A percentile compares a stretch with the other conserved stretches of the same genome.
Evolutionary conservation across 2,329 filamentous ascomycete genomes (phyloP).

Genomic region (Cordyceps militaris): DNA sequence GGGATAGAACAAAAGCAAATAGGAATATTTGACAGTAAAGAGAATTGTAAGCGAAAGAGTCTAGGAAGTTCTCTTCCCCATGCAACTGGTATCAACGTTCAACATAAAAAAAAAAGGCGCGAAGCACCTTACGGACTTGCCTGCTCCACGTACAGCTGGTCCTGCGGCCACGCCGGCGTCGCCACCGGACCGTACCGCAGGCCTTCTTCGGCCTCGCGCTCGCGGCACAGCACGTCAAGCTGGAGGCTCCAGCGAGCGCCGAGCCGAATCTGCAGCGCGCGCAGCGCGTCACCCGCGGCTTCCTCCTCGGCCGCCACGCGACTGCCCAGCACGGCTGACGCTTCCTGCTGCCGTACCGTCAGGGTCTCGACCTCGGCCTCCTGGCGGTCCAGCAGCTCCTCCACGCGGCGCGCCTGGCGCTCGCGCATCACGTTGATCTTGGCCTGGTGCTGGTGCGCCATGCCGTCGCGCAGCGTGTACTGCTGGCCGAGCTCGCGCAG

Average conservation of each 20-base stretch:
- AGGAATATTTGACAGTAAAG: background rate
- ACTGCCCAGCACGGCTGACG: slow-evolving; percentile 40
- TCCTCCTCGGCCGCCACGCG: slow-evolving; percentile 44
- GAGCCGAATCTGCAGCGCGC: slow-evolving; percentile 37
- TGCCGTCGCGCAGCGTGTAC: slow-evolving; percentile 52
- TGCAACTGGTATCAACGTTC: no score
- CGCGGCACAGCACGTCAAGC: slow-evolving; percentile 46
- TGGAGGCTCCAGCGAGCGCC: slow-evolving; percentile 45
- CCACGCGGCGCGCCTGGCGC: slow-evolving; percentile 54
- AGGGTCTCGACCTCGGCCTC: slow-evolving; percentile 43
- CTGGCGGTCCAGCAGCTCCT: slow-evolving; percentile 50
- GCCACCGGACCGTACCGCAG: slow-evolving; percentile 34
- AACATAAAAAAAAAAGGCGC: no score
- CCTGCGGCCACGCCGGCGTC: slow-evolving; percentile 27
- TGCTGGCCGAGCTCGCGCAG: slow-evolving; percentile 53
- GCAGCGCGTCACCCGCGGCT: slow-evolving; percentile 37
- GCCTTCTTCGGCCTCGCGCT: slow-evolving; percentile 40
- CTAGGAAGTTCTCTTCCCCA: no score
- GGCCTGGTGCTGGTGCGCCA: slow-evolving; percentile 51
- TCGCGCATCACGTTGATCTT: slow-evolving; percentile 61
- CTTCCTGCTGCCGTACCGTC: slow-evolving; percentile 37
- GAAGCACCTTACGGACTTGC: background rate
- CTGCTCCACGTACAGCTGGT: slow-evolving; percentile 8
- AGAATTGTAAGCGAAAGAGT: background rate
- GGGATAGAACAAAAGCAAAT: background rate